Base-by-base conservation (phyloP, 108 stramenopile species). In the Mediolabrus comicus region DNA sequence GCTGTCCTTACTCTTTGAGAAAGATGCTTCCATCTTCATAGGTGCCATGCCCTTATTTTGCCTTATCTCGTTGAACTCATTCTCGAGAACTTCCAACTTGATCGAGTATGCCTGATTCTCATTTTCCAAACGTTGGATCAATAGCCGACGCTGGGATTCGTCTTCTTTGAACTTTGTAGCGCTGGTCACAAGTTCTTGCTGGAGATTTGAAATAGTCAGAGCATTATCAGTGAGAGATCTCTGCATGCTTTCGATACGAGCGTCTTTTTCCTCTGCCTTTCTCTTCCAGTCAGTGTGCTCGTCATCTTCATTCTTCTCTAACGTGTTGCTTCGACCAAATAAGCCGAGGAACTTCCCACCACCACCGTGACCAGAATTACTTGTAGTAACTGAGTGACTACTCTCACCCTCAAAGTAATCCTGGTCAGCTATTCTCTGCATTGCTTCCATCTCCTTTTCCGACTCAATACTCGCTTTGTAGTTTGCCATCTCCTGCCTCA, bases 151-250 rank as follows among this genome's bases (percentile, higher is more conserved):
- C 55, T 76, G 75, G 6, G 66, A 51, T 46, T 76, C 77, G 11
- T 78, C 77, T 30, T 78, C 62, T 29, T 70, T 78, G 56, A 71
- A 78, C 54, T 78, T 78, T 19, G 62, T 57, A 19, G 77, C 36
- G 31, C 46, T 59, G 12, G 67, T 24, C 14, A 78, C 59, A 13
- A 78, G 58, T 41, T 78, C 69, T 16, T 66, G 70, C 36, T 65
- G 65, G 29, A 78, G 65, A 52, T 78, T 78, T 25, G 63, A 52
- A 30, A 78, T 59, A 14, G 67, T 46, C n/a, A 78, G 38, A 19
- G 69, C 49, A 71, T 78, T 71, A 13, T 54, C 77, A 3, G 77
- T 55, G 27, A 71, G n/a, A 8, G 77, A 43, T 52, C 54, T 56
- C 53, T 78, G 69, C 34, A 78, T 39, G 22, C 71, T 49, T 3